phyloP scores from a whole-genome alignment of 768 basidiomycete genomes.

The Candolleomyces eurysporus region DNA sequence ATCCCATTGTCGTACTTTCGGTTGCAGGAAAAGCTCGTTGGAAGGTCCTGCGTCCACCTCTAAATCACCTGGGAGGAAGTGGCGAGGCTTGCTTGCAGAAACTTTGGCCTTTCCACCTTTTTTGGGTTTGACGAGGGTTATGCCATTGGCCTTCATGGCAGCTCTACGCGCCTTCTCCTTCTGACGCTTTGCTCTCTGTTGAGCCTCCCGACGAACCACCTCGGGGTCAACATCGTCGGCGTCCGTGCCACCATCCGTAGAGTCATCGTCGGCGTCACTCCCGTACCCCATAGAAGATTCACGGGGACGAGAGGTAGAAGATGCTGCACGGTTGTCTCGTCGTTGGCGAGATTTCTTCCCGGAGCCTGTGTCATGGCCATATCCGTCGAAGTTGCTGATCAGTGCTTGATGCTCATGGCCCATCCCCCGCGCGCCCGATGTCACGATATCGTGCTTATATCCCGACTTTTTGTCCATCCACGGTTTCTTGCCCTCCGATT shows the following conservation, averaged over 20 bases:
- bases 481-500: constrained; percentile 13
- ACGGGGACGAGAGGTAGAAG: not conserved
- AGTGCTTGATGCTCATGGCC: constrained; percentile 36
- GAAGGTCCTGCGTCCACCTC: constrained; percentile 34
- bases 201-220: constrained; percentile 11
- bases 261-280: not conserved
- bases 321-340: not conserved
- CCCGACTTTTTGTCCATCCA: constrained; percentile 12
- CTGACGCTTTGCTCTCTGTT: constrained; percentile 25
- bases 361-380: not conserved
- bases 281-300: too few relatives aligned
- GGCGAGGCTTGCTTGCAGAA: constrained; percentile 30
- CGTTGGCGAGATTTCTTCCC: not conserved
- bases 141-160: constrained; percentile 23
- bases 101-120: constrained; percentile 31
- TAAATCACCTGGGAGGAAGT: constrained; percentile 39
- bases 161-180: constrained; percentile 27
- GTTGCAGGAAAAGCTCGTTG: not conserved
- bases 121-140: constrained; percentile 39
- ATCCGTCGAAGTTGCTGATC: constrained; percentile 17
- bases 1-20: constrained; percentile 9
- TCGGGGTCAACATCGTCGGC: constrained; percentile 3
- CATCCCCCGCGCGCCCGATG: constrained; percentile 30
- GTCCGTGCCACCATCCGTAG: not conserved
- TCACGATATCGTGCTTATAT: constrained; percentile 30